A percentile compares a stretch with the other conserved stretches of the same genome.
These are phyloP conservation scores for Thecaphora frezii DNA, from an alignment of 1,284 basidiomycete species.

Conservation along the genomic window DNA sequence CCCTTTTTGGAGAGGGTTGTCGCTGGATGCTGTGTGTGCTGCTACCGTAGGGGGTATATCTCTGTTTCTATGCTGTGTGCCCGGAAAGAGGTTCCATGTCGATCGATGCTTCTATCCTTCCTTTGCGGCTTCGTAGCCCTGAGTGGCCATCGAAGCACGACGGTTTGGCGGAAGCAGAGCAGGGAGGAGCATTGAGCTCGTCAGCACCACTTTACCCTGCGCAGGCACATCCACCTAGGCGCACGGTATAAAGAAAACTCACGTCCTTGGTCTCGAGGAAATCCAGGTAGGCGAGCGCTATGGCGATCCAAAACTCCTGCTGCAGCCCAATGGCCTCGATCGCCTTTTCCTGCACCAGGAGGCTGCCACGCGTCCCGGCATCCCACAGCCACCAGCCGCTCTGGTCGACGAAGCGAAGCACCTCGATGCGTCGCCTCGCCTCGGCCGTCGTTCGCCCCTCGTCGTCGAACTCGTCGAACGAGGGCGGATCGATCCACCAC, in stretches of 20 bases:
- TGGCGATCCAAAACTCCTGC: slow-evolving; percentile 43
- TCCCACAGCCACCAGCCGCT: slow-evolving; percentile 46
- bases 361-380: slow-evolving; percentile 27
- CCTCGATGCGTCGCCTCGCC: slow-evolving; percentile 30
- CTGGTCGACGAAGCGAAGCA: slow-evolving; percentile 39
- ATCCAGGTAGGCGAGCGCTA: slow-evolving; percentile 44
- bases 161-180: too few species aligned
- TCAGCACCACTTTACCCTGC: too few species aligned
- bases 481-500: slow-evolving; percentile 36
- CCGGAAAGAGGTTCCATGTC: too few species aligned
- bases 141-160: not conserved
- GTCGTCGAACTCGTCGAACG: not conserved
- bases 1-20: too few species aligned
- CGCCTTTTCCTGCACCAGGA: slow-evolving; percentile 36
- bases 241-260: not conserved
- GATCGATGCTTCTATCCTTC: slow-evolving; percentile 45
- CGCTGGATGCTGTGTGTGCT: too few species aligned
- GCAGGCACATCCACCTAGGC: too few species aligned
- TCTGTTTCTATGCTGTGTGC: too few species aligned
- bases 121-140: slow-evolving; percentile 65
- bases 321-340: slow-evolving; percentile 40
- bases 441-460: not conserved
- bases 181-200: too few species aligned
- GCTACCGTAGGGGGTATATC: too few species aligned
- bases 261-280: slow-evolving; percentile 45